Conservation (phyloP, 1,284 basidiomycete genomes). For the Tausonia pullulans region DNA sequence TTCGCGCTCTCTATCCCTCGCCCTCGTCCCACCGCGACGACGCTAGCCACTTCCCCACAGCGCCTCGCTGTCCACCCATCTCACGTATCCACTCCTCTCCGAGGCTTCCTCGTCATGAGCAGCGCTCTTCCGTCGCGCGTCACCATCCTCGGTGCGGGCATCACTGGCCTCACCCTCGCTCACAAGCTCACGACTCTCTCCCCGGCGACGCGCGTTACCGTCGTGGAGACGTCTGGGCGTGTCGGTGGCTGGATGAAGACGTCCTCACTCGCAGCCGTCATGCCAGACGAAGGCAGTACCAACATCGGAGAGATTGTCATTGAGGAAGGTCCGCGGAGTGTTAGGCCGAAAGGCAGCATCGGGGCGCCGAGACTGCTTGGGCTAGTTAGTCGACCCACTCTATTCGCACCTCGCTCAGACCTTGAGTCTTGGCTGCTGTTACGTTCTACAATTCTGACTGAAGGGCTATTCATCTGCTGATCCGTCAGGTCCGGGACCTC, state of each 20-base stretch:
- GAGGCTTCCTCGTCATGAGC: no score
- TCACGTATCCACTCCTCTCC: no score
- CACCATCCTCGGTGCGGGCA: slow-evolving; percentile 14
- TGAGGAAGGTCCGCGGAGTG: slow-evolving; percentile 71
- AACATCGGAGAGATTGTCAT: slow-evolving; percentile 41
- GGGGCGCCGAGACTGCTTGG: slow-evolving; percentile 49
- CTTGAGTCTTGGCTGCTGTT: no score
- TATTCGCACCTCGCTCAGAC: no score
- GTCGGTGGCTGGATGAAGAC: slow-evolving; percentile 16
- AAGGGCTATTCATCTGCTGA: not conserved
- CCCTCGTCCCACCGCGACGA: no score
- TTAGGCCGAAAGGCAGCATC: slow-evolving; percentile 58
- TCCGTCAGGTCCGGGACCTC: slow-evolving; percentile 59
- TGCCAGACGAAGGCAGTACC: not conserved
- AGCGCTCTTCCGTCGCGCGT: not conserved
- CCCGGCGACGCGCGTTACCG: slow-evolving; percentile 8
- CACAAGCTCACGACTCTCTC: slow-evolving; percentile 11
- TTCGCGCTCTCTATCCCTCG: no score
- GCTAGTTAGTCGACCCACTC: slow-evolving; percentile 47
- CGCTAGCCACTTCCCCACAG: no score
- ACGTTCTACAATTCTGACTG: no score
- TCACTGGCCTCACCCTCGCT: slow-evolving; percentile 14
- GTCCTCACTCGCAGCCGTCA: not conserved
- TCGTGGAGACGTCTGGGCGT: slow-evolving; percentile 4
- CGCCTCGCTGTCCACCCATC: no score